These are phyloP conservation scores for Chytridiales sp. DNA, from an alignment of 371 early-diverging fungal species.

Conservation along the genomic window DNA sequence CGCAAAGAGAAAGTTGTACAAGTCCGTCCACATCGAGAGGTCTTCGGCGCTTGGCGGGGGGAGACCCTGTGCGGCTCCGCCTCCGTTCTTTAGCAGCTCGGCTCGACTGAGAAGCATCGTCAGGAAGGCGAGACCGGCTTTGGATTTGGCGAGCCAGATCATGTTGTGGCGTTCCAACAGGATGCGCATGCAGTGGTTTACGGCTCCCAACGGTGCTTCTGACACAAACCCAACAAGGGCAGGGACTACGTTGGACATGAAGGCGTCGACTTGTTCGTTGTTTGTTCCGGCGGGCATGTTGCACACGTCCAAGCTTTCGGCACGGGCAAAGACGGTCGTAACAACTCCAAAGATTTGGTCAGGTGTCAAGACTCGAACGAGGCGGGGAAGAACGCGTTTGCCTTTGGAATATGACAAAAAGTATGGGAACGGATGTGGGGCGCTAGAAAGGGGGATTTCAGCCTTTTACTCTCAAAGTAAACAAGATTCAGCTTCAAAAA, in stretches of 20 bases:
- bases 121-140: slow-evolving; percentile 82
- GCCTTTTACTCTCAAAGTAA: background rate
- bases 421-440: slow-evolving; percentile 48
- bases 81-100: slow-evolving; percentile 78
- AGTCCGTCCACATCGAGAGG: slow-evolving; percentile 62
- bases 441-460: slow-evolving; percentile 12
- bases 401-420: slow-evolving; percentile 75
- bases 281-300: slow-evolving; percentile 49
- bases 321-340: slow-evolving; percentile 74
- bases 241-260: slow-evolving; percentile 81
- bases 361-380: slow-evolving; percentile 69
- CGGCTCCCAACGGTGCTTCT: slow-evolving; percentile 77
- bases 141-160: slow-evolving; percentile 75
- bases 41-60: slow-evolving; percentile 63
- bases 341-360: slow-evolving; percentile 77
- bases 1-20: slow-evolving; percentile 75
- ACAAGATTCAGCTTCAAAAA: slow-evolving; percentile 1
- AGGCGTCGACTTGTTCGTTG: slow-evolving; percentile 70
- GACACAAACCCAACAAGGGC: slow-evolving; percentile 74
- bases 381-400: slow-evolving; percentile 80
- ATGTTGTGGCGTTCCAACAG: slow-evolving; percentile 87
- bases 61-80: slow-evolving; percentile 55
- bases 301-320: slow-evolving; percentile 83
- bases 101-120: slow-evolving; percentile 88
- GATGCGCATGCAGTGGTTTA: slow-evolving; percentile 73